Evolutionary conservation across 2,329 filamentous ascomycete genomes (phyloP).

Genomic region (Aspergillus sclerotialis): DNA sequence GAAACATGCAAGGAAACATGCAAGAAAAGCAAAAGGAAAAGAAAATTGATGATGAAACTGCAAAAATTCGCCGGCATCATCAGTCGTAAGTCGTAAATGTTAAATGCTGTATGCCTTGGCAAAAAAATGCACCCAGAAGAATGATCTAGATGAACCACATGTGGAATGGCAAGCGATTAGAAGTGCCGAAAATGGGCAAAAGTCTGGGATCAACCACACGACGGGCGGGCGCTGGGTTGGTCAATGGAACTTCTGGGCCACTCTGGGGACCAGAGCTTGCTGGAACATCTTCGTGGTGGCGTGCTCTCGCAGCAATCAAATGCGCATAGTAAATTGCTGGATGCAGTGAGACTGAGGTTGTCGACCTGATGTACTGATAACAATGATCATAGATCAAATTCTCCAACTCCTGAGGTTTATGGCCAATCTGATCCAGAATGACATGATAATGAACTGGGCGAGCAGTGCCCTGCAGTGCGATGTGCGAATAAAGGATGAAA

Average conservation of each 20-base stretch:
- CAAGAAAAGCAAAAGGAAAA: background rate
- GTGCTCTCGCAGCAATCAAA: slow-evolving; percentile 72
- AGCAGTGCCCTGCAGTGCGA: slow-evolving; percentile 88
- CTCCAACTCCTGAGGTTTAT: slow-evolving; percentile 64
- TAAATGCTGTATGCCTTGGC: too few species aligned
- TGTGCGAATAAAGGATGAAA: slow-evolving; percentile 66
- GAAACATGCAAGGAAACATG: background rate
- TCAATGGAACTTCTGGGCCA: slow-evolving; percentile 30
- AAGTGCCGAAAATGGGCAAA: slow-evolving; percentile 24
- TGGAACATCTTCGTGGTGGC: slow-evolving; percentile 59
- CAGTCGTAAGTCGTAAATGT: slow-evolving; percentile 2
- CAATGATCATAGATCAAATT: slow-evolving; percentile 91
- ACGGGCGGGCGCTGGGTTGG: slow-evolving; percentile 19
- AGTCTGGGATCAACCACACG: slow-evolving; percentile 26
- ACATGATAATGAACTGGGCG: slow-evolving; percentile 90
- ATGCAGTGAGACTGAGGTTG: slow-evolving; percentile 79
- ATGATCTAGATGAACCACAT: slow-evolving; percentile 36
- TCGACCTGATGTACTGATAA: slow-evolving; percentile 87
- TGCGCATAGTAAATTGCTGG: slow-evolving; percentile 97
- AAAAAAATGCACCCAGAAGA: too few species aligned
- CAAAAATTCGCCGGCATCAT: background rate
- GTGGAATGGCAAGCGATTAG: slow-evolving; percentile 22
- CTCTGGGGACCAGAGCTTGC: slow-evolving; percentile 34
- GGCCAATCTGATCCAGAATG: slow-evolving; percentile 70
- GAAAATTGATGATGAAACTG: slow-evolving; percentile 1